Conservation (phyloP, 1,284 basidiomycete genomes). For the Malassezia nana region DNA sequence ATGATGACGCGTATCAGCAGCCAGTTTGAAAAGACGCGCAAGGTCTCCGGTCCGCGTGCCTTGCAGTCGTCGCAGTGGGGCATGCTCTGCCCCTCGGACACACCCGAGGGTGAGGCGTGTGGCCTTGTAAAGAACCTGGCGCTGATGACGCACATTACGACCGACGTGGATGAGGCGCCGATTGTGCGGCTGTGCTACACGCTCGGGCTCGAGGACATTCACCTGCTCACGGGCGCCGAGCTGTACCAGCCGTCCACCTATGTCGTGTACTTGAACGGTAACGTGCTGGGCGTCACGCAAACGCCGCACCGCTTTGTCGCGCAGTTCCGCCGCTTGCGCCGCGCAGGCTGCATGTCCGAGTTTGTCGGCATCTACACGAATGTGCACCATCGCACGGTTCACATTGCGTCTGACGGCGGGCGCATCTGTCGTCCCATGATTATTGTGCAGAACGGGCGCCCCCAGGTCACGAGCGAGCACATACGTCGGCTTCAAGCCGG, state of each 20-base stretch:
- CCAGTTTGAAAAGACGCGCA: conserved; percentile 98
- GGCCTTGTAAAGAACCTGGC: conserved; percentile 98
- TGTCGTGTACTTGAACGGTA: conserved; percentile 94
- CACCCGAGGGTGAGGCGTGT: conserved; percentile 98
- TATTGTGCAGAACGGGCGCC: conserved; percentile 75
- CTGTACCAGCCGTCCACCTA: conserved; percentile 83
- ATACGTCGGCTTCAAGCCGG: conserved; percentile 70
- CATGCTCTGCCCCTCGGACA: conserved; percentile 95
- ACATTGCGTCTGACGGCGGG: conserved; percentile 94
- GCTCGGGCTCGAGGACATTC: conserved; percentile 94
- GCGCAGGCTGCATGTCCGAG: conserved; percentile 83
- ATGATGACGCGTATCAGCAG: conserved; percentile 99
- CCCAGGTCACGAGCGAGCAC: conserved; percentile 72
- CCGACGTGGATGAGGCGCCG: conserved; percentile 92
- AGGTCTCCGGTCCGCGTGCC: conserved; percentile 94
- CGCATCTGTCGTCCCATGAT: conserved; percentile 97
- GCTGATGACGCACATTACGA: conserved; percentile 99
- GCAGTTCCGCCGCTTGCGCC: conserved; percentile 81
- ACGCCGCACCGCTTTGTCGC: conserved; percentile 74
- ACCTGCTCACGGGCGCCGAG: conserved; percentile 82
- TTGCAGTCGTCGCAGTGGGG: conserved; percentile 99
- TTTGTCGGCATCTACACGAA: conserved; percentile 97
- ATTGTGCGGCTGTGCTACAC: conserved; percentile 81
- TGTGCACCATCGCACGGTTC: conserved; percentile 84
- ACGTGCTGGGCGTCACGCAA: conserved; percentile 83